Evolutionary conservation across 2,329 filamentous ascomycete species (phyloP).

Genomic region (Arthrobotrys pseudoclavata): DNA sequence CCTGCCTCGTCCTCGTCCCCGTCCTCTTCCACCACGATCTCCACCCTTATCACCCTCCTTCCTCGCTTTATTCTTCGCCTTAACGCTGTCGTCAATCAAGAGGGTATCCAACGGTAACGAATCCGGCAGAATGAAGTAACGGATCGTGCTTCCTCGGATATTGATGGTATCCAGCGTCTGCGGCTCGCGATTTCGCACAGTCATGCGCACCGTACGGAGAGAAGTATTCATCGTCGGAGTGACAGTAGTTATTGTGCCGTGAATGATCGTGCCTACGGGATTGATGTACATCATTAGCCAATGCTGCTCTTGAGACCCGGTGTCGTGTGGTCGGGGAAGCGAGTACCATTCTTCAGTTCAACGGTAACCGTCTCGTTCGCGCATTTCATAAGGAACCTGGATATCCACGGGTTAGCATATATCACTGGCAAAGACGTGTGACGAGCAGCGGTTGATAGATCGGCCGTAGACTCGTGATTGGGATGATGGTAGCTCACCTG

Average conservation of each 20-base stretch:
- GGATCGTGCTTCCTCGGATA: slow-evolving; percentile 93
- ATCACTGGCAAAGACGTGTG: slow-evolving; percentile 64
- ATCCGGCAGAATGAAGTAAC: slow-evolving; percentile 97
- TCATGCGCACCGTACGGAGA: slow-evolving; percentile 97
- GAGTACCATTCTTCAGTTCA: slow-evolving; percentile 93
- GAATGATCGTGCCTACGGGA: slow-evolving; percentile 84
- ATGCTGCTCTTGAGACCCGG: slow-evolving; percentile 33
- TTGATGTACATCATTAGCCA: slow-evolving; percentile 16
- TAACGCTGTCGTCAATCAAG: slow-evolving; percentile 94
- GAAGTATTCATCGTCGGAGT: slow-evolving; percentile 99
- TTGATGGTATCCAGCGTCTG: slow-evolving; percentile 95
- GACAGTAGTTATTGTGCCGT: slow-evolving; percentile 96
- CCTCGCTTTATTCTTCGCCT: slow-evolving; percentile 99
- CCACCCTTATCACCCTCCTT: slow-evolving; percentile 80
- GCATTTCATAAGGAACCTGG: slow-evolving; percentile 98
- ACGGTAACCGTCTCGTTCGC: slow-evolving; percentile 98
- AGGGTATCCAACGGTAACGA: slow-evolving; percentile 94
- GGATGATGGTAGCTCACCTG: slow-evolving; percentile 71
- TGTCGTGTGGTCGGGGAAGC: slow-evolving; percentile 61
- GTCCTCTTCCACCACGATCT: slow-evolving; percentile 70
- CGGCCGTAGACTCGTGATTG: slow-evolving; percentile 40
- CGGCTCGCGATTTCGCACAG: slow-evolving; percentile 85
- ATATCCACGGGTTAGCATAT: slow-evolving; percentile 39
- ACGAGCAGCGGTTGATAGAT: slow-evolving; percentile 61
- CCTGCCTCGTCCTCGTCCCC: slow-evolving; percentile 68